Base-by-base conservation (phyloP, 352 stramenopile species). In the Pythium aphanidermatum region DNA sequence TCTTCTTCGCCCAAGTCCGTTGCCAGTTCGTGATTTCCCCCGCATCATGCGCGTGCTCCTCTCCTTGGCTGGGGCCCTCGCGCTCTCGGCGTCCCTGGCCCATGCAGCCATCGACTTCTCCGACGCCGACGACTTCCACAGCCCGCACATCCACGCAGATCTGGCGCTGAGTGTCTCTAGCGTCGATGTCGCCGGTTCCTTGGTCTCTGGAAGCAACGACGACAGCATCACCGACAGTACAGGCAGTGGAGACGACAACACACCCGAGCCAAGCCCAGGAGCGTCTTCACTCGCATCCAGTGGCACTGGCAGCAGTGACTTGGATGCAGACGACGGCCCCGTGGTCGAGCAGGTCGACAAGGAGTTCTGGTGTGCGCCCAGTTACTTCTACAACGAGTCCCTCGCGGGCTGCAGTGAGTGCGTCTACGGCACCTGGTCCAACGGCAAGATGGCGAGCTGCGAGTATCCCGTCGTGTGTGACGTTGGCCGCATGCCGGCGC, bases 371-470 rank as follows among this genome's bases (percentile, higher is more conserved):
- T 74, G 65, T 49, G 25, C 49, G 14, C 53, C 58, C 19, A 69
- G 65, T 58, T 66, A 61, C 45, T 74, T 64, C 51, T 74, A 54
- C 51, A 52, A 71, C 39, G 31, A 66, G 9, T 50, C 55, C 7
- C 24, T 31, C 23, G 20, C 31, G 4, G 46, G 19, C 7, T 74
- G 65, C 29, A 49, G 45, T 19, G 65, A 74, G 35, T 74, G 65
- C 39, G 34, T 57, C 34, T 74, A 69, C 46, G 65, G 65, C 47
- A 74, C 61, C 30, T 74, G 60, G 61, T 74, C 65, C 25, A 60
- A 65, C 36, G 65, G 65, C 45, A 60, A 61, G 30, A 74, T 74
- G 65, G 50, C 41, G 25, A 59, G 6, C 30, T 74, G 65, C 41
- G 50, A 53, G 43, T 70, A 70, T 40, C 65, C 65, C 0, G 65